Evolutionary conservation across 495 filamentous ascomycete genomes (phyloP).

Genomic region (Penicillium cinerascens): DNA sequence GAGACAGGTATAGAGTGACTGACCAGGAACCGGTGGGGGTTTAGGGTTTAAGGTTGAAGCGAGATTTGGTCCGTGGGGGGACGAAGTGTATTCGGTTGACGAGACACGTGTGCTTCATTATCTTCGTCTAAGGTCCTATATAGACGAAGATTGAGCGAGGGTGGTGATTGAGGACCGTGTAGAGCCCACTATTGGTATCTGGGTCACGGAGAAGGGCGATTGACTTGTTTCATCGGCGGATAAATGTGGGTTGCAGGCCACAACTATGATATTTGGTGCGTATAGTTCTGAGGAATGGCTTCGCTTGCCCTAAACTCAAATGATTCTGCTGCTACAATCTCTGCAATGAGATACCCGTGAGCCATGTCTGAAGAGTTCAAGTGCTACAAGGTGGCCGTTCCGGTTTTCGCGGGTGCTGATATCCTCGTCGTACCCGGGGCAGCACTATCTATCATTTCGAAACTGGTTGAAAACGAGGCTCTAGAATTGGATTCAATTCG

Average conservation of each 20-base stretch:
- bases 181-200: no score
- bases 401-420: constrained; percentile 35
- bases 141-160: background rate
- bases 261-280: background rate
- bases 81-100: background rate
- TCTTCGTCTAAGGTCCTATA: background rate
- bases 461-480: constrained; percentile 2
- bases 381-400: background rate
- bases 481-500: constrained; percentile 16
- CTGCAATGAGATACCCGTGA: background rate
- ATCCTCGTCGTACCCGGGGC: constrained; percentile 61
- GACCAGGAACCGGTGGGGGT: background rate
- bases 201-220: no score
- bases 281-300: background rate
- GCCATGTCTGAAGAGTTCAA: background rate
- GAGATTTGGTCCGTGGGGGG: background rate
- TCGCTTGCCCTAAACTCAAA: background rate
- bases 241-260: background rate
- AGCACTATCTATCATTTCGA: constrained; percentile 3
- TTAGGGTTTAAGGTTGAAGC: background rate
- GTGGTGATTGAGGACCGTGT: no score
- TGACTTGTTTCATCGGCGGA: constrained; percentile 2
- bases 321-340: background rate
- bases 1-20: background rate
- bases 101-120: background rate